phyloP scores from a whole-genome alignment of 495 filamentous ascomycete genomes.

The Penicilliopsis zonata region DNA sequence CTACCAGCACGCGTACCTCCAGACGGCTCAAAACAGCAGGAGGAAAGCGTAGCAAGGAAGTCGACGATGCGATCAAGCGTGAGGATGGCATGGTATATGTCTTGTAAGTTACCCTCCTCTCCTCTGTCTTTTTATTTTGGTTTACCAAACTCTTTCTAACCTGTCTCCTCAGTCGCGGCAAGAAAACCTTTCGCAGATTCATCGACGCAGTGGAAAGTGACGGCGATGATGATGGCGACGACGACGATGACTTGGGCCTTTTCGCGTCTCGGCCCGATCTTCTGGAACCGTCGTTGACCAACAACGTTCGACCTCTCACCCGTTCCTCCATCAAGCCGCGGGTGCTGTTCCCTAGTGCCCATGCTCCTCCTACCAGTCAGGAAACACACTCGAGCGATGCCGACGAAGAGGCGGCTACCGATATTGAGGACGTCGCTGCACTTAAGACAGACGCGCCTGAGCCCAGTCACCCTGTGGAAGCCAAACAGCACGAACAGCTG shows the following conservation, averaged over 20 bases:
- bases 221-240: constrained; percentile 26
- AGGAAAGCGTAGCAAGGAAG: constrained; percentile 37
- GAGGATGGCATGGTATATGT: constrained; percentile 73
- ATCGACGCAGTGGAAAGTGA: constrained; percentile 35
- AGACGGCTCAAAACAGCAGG: constrained; percentile 21
- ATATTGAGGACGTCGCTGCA: constrained; percentile 46
- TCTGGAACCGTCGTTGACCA: constrained; percentile 16
- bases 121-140: background rate
- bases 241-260: constrained; percentile 37
- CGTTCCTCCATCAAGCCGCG: constrained; percentile 73
- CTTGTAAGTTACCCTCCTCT: constrained; percentile 54
- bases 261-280: constrained; percentile 26
- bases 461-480: constrained; percentile 8
- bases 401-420: constrained; percentile 40
- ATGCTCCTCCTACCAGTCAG: constrained; percentile 15
- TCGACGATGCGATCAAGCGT: constrained; percentile 50
- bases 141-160: no score
- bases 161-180: constrained; percentile 58
- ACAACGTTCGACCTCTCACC: constrained; percentile 43
- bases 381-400: constrained; percentile 26
- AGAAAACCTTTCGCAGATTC: constrained; percentile 61
- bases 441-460: constrained; percentile 31
- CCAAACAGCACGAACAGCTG: constrained; percentile 11
- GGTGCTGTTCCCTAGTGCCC: constrained; percentile 60
- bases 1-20: constrained; percentile 24